Evolutionary conservation across 2,329 filamentous ascomycete genomes (phyloP).

Genomic region (Cladorrhinum sp.): DNA sequence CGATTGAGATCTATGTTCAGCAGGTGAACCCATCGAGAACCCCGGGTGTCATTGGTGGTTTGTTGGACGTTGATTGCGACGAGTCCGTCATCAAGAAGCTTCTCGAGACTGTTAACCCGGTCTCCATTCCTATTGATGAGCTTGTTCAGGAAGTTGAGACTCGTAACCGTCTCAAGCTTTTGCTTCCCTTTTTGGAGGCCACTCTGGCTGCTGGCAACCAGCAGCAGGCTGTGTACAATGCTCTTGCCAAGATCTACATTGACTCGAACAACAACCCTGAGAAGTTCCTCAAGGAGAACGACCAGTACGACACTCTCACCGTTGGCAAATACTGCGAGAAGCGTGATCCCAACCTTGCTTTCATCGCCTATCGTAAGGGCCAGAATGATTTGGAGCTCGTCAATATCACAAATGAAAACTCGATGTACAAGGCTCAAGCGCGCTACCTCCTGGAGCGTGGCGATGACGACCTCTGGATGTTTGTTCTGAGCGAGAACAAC

Average conservation of each 20-base stretch:
- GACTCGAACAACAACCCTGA: slow-evolving; percentile 98
- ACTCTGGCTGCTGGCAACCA: slow-evolving; percentile 87
- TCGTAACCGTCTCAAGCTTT: slow-evolving; percentile 90
- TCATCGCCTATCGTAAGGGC: slow-evolving; percentile 92
- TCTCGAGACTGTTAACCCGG: slow-evolving; percentile 76
- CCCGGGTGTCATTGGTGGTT: slow-evolving; percentile 86
- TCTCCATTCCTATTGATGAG: slow-evolving; percentile 88
- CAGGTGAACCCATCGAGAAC: slow-evolving; percentile 89
- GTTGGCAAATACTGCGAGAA: slow-evolving; percentile 99
- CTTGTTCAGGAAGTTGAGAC: slow-evolving; percentile 93
- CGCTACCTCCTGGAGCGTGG: slow-evolving; percentile 90
- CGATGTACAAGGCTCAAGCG: slow-evolving; percentile 99
- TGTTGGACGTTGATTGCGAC: slow-evolving; percentile 96
- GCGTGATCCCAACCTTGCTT: slow-evolving; percentile 91
- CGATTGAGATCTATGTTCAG: slow-evolving; percentile 97
- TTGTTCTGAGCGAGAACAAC: slow-evolving; percentile 94
- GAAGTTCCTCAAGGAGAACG: slow-evolving; percentile 95
- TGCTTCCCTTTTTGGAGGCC: slow-evolving; percentile 92
- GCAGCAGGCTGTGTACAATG: slow-evolving; percentile 95
- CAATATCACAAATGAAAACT: slow-evolving; percentile 97
- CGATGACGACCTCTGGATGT: slow-evolving; percentile 87
- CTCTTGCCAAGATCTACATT: slow-evolving; percentile 98
- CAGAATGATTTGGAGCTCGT: slow-evolving; percentile 97
- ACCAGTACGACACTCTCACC: slow-evolving; percentile 86
- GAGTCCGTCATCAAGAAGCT: slow-evolving; percentile 94